Conservation (phyloP, 1,284 basidiomycete genomes). For the Trichosporon asahii region DNA sequence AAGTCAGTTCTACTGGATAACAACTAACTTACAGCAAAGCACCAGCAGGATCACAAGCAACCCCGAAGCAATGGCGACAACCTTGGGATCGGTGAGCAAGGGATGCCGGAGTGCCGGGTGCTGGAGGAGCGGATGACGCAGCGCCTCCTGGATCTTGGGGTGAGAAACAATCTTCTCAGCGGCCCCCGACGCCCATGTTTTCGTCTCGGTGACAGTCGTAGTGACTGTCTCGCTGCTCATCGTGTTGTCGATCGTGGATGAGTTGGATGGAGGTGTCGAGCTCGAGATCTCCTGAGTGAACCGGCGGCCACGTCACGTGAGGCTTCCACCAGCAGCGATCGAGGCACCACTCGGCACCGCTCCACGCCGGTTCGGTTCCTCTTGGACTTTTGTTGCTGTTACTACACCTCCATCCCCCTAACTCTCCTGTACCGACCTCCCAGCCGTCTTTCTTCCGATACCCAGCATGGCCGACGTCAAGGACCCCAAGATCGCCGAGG, state of each 20-base stretch:
- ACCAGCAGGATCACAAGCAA: constrained; percentile 31
- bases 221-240: neutral
- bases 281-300: neutral
- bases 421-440: neutral
- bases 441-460: neutral
- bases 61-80: constrained; percentile 36
- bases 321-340: neutral
- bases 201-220: neutral
- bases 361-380: constrained; percentile 9
- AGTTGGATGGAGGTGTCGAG: neutral
- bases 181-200: neutral
- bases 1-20: neutral
- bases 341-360: constrained; percentile 6
- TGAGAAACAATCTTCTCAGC: constrained; percentile 9
- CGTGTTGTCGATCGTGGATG: neutral
- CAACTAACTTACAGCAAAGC: constrained; percentile 27
- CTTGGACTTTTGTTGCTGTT: neutral
- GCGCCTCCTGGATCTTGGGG: constrained; percentile 11
- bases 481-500: constrained; percentile 71
- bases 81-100: constrained; percentile 35
- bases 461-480: constrained; percentile 73
- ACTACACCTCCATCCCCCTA: neutral
- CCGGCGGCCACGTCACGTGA: constrained; percentile 11
- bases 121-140: constrained; percentile 6
- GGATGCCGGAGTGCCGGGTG: constrained; percentile 22